These are phyloP conservation scores for Coemansia sp. DNA, from an alignment of 192 early-diverging fungal genomes.

Conservation along the genomic window DNA sequence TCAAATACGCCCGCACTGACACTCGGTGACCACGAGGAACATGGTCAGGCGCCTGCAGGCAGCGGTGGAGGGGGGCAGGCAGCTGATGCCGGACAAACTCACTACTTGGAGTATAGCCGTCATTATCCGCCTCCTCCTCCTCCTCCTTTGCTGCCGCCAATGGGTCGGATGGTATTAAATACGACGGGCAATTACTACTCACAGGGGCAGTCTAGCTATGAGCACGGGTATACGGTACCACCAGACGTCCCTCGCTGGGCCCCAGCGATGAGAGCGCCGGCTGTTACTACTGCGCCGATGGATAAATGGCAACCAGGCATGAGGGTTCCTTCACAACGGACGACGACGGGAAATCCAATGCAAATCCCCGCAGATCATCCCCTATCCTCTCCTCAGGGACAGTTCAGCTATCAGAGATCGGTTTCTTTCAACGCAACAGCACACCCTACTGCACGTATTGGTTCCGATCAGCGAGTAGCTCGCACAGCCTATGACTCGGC, in stretches of 20 bases:
- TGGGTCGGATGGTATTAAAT: neutral
- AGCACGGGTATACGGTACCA: neutral
- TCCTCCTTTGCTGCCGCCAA: neutral
- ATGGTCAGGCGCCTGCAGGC: neutral
- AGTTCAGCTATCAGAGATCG: neutral
- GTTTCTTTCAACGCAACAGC: neutral
- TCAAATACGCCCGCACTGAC: neutral
- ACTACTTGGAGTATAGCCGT: too few relatives aligned
- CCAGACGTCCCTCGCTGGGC: too few relatives aligned
- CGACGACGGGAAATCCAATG: neutral
- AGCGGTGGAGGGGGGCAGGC: neutral
- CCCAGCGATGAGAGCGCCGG: too few relatives aligned
- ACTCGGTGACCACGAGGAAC: neutral
- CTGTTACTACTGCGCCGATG: neutral
- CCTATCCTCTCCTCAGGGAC: neutral
- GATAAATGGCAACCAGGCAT: neutral
- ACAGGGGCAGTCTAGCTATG: neutral
- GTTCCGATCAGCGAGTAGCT: slow-evolving; percentile 11
- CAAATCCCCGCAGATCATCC: neutral
- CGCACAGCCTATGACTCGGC: slow-evolving; percentile 8
- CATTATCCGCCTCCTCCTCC: neutral
- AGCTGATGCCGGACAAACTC: neutral
- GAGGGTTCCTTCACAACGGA: too few relatives aligned
- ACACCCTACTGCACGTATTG: neutral
- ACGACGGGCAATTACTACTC: too few relatives aligned